phyloP scores from a whole-genome alignment of 2,329 filamentous ascomycete genomes.

The Trichoderma arundinaceum region DNA sequence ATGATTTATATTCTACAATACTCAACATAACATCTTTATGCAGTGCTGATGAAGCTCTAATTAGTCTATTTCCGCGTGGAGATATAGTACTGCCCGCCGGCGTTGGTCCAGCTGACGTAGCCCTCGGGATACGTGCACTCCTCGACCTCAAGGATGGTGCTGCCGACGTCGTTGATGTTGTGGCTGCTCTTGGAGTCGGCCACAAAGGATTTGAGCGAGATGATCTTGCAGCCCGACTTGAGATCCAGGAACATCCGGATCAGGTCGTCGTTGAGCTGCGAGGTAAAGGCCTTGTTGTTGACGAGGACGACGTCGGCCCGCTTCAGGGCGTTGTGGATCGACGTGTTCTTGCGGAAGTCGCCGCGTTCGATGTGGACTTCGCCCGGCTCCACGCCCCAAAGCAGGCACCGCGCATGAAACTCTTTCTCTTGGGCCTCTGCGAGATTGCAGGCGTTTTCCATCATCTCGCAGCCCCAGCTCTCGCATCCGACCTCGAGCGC shows the following conservation, averaged over 20 bases:
- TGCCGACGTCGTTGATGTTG: conserved; percentile 78
- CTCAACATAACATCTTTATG: conserved; percentile 26
- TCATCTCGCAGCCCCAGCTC: conserved; percentile 95
- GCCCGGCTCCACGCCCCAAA: conserved; percentile 87
- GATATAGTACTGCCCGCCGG: conserved; percentile 84
- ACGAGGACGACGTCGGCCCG: conserved; percentile 94
- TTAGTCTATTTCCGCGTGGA: conserved; percentile 71
- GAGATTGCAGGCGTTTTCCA: conserved; percentile 85
- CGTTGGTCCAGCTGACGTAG: conserved; percentile 92
- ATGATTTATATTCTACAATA: conserved; percentile 31
- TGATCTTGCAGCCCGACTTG: conserved; percentile 86
- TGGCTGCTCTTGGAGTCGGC: conserved; percentile 76
- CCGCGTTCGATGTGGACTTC: conserved; percentile 79
- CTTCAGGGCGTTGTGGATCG: conserved; percentile 74
- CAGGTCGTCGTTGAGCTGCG: conserved; percentile 81
- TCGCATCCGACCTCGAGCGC: conserved; percentile 93
- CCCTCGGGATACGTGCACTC: conserved; percentile 64
- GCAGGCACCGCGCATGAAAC: conserved; percentile 80
- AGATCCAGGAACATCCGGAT: conserved; percentile 91
- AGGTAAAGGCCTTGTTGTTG: conserved; percentile 96
- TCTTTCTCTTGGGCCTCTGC: conserved; percentile 81
- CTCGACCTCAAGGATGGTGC: conserved; percentile 80
- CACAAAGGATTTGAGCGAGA: conserved; percentile 91
- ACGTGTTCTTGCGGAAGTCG: conserved; percentile 77
- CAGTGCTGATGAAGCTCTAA: conserved; percentile 42